These are phyloP conservation scores for Coleophoma crateriformis DNA, from an alignment of 2,329 filamentous ascomycete species.

Conservation along the genomic window DNA sequence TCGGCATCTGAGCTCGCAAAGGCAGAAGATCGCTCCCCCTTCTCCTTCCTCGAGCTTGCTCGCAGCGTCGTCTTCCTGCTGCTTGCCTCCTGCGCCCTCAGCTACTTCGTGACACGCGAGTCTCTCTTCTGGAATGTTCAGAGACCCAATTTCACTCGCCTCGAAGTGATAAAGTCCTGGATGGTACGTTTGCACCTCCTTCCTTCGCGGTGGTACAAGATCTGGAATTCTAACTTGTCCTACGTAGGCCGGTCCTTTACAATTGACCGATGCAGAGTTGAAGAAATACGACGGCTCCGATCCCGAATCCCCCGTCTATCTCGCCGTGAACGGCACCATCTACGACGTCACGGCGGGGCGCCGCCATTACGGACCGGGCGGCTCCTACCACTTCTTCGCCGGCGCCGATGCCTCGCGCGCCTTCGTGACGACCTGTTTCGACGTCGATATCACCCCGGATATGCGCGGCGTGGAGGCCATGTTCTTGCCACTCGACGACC, in stretches of 20 bases:
- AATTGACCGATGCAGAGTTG: conserved; percentile 73
- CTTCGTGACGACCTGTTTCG: conserved; percentile 91
- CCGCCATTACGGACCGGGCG: conserved; percentile 74
- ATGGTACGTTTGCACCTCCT: conserved; percentile 12
- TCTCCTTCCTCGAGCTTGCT: conserved; percentile 20
- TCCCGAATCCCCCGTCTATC: conserved; percentile 71
- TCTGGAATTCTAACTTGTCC: too few species aligned
- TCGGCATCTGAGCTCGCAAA: conserved; percentile 8
- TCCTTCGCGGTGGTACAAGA: background rate
- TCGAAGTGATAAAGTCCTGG: conserved; percentile 15
- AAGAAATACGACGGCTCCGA: conserved; percentile 72
- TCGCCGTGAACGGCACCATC: conserved; percentile 83
- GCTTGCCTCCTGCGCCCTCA: conserved; percentile 15
- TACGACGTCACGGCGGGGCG: conserved; percentile 73
- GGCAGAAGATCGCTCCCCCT: conserved; percentile 17
- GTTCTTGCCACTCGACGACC: conserved; percentile 64
- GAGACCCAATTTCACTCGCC: conserved; percentile 18
- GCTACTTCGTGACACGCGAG: conserved; percentile 25
- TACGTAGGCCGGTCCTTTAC: conserved; percentile 39
- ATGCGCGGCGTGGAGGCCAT: conserved; percentile 83
- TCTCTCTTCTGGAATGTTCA: conserved; percentile 20
- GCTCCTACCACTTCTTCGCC: conserved; percentile 80
- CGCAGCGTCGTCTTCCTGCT: conserved; percentile 21
- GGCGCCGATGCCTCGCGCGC: conserved; percentile 82
- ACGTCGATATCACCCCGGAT: conserved; percentile 71